Base-by-base conservation (phyloP, 495 filamentous ascomycete genomes). In the Talaromyces nanjingensis region DNA sequence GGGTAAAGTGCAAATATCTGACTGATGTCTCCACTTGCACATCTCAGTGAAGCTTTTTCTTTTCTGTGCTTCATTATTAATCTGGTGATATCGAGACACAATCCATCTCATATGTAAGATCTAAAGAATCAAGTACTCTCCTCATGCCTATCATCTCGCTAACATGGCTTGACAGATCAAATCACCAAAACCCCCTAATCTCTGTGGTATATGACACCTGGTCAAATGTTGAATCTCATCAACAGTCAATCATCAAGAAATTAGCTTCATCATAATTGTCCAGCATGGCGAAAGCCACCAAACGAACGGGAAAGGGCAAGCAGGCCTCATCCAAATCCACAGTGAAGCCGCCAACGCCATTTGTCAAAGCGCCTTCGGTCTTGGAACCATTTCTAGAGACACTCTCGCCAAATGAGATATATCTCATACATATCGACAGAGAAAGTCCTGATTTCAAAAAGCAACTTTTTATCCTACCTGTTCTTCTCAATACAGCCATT, bases 361-460 rank as follows among this genome's bases (percentile, higher is more conserved):
- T 92, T 79, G 77, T 76, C 54, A 74, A 75, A 64, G 84, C 85
- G 0, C 84, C 90, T 3, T 61, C 79, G 24, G 70, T 74, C 22
- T 81, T 93, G 45, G 61, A 79, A 14, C 82, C 87, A 20, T 84
- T 93, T 73, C 78, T 87, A 70, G 65, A 79, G 42, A 82, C 78
- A 22, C 83, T 93, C 65, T 79, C 84, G 66, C 74, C 78, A 27
- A 68, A 79, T 24, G 83, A 89, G 71, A 79, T 93, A 71, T 94
- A 96, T 81, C 84, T 96, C 66, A 79, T 86, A 27, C 89, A 92
- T 77, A 77, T 93, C 76, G 91, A 96, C 79, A 76, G 68, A 42
- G 84, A 86, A 49, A 83, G 82, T 0, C 67, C 66, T 25, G 76
- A 78, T 31, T 83, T 89, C 79, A 96, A 96, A 75, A 81, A 80